A percentile compares a stretch with the other conserved stretches of the same genome.
phyloP scores from a whole-genome alignment of 257 asterid species.

The Datura wrightii region DNA sequence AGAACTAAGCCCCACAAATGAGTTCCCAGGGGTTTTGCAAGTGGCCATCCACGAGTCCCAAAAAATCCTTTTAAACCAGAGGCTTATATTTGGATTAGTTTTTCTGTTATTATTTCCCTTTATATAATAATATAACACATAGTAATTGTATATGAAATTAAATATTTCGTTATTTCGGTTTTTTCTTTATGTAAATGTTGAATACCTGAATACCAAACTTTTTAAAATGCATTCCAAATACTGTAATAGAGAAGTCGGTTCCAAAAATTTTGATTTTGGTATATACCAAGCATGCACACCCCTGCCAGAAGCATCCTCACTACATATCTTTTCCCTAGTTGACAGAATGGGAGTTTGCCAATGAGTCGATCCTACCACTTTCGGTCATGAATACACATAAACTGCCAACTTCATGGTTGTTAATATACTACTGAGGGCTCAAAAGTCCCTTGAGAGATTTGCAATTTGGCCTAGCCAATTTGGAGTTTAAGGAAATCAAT shows the following conservation, averaged over 20 bases:
- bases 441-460: background rate
- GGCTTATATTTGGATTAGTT: too few relatives aligned
- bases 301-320: background rate
- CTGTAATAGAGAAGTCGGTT: too few relatives aligned
- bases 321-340: background rate
- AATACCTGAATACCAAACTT: too few relatives aligned
- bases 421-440: background rate
- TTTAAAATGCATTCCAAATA: too few relatives aligned
- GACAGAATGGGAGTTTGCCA: background rate
- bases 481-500: background rate
- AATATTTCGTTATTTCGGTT: too few relatives aligned
- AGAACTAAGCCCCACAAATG: background rate
- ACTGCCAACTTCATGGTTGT: background rate
- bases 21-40: background rate
- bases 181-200: too few relatives aligned
- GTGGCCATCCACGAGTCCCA: background rate
- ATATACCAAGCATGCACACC: too few relatives aligned
- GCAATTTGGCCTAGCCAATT: constrained; percentile 1
- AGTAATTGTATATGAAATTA: too few relatives aligned
- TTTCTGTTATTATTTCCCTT: too few relatives aligned
- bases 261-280: too few relatives aligned
- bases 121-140: too few relatives aligned
- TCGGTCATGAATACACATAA: background rate
- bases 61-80: too few relatives aligned
- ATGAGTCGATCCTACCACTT: background rate